Evolutionary conservation across 306 rosid genomes (phyloP), one percentile per base, ranked within the genome.

Genomic region (Cucurbita ficifolia): DNA sequence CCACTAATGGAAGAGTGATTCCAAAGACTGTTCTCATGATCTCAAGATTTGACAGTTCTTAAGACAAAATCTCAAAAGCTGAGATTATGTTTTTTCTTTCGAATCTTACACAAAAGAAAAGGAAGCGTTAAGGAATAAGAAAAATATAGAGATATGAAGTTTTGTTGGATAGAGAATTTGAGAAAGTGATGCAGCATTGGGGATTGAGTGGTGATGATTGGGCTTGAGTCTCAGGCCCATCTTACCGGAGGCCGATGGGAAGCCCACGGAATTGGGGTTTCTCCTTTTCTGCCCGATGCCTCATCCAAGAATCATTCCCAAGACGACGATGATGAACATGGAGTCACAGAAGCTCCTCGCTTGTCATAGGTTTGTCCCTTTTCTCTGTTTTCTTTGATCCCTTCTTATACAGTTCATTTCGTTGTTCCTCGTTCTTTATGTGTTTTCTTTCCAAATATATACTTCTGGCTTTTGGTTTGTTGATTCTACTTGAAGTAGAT

Each of bases 331-430:
- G 76, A 74, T n/a, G 78, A 75, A 18, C 59, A 35, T 36, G 77
- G 62, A 58, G 21, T 63, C 56, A 36, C 94, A 88, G 49, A 87
- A 77, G 84, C 90, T 85, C 74, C 81, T 93, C 21, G 96, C 88
- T 40, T 81, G 14, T 36, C 94, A 88, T 55, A 74, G 42, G 42
- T 0, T 6, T 40, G 72, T 43, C 60, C 4, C 38, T 12, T 59
- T 29, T 24, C 42, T 21, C 11, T 36, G 18, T 42, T 72, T 11
- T 45, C n/a, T 13, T 12, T 64, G 6, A 6, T 21, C 74, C 73
- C 33, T 17, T 64, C 50, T 38, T 63, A 3, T 22, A 16, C 38
- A 43, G 6, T 46, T 42, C 56, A 19, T 11, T 48, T 29, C 42
- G 13, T 53, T 54, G 10, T 18, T 39, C 33, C 33, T 63, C 40